phyloP scores from a whole-genome alignment of 1,139 yeast genomes.

The Yamadazyma dushanensis region DNA sequence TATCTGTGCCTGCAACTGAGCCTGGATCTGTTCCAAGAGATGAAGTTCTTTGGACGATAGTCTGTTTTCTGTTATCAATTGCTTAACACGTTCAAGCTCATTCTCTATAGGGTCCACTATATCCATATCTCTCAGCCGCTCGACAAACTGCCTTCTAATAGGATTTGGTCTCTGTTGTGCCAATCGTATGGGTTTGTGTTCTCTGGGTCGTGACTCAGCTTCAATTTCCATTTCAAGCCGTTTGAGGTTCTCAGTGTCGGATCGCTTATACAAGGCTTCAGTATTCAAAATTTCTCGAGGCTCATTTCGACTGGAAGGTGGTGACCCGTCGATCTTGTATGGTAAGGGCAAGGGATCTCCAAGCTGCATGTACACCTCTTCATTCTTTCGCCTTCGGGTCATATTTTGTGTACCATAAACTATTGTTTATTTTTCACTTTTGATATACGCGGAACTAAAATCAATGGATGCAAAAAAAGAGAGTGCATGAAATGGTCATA shows the following conservation, averaged over 20 bases:
- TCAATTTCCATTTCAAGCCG: conserved; percentile 9
- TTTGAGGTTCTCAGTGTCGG: conserved; percentile 8
- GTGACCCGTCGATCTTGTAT: conserved; percentile 17
- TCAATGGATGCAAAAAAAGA: conserved; percentile 5
- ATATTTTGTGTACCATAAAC: conserved; percentile 2
- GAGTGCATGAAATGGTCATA: no score
- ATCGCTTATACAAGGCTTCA: conserved; percentile 9
- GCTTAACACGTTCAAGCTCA: conserved; percentile 10
- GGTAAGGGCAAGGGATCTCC: conserved; percentile 43
- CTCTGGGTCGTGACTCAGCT: conserved; percentile 1
- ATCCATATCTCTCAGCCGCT: conserved; percentile 10
- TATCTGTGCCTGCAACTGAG: conserved; percentile 10
- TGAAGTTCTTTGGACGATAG: conserved; percentile 8
- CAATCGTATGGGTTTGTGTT: conserved; percentile 2
- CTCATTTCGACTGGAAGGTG: background rate
- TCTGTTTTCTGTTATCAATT: conserved; percentile 8
- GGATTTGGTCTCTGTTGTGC: conserved; percentile 13
- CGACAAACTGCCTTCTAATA: conserved; percentile 14
- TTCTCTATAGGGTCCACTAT: conserved; percentile 11
- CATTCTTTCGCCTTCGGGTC: conserved; percentile 11
- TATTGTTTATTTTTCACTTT: conserved; percentile 2
- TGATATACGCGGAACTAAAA: conserved; percentile 3
- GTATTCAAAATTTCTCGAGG: conserved; percentile 4
- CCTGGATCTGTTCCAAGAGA: conserved; percentile 10
- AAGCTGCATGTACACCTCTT: conserved; percentile 16